Base-by-base conservation (phyloP, 441 rosid species). In the Manihot esculenta region DNA sequence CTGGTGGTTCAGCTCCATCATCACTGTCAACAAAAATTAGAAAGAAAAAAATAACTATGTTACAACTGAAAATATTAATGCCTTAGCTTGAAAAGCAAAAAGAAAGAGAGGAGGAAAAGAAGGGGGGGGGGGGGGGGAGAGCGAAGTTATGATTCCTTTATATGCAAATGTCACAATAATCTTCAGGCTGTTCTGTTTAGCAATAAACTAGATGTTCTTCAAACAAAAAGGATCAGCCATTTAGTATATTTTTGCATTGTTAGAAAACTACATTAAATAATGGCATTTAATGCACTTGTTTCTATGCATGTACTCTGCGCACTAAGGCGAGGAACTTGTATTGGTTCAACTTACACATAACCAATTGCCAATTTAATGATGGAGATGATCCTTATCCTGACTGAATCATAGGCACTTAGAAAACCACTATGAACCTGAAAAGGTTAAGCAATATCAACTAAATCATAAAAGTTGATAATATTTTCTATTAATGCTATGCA, bases 401-500 rank as follows among this genome's bases (percentile, higher is more conserved):
- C 97, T 18, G 97, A 94, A 81, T 94, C 99, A 68, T 92, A 94
- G 15, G 97, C 97, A 60, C 84, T 82, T 70, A 94, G 75, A 78
- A 94, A 94, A 61, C 99, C 99, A 80, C 93, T 88, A 71, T 94
- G 97, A 71, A 94, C 97, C 99, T 91, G 85, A 56, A 76, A 74
- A 76, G 6, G 66, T 24, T 17, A 30, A 54, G 21, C 30, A 70
- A 63, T 63, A 69, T 21, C 38, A 57, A 45, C 64, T 62, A 69
- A 17, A 44, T 47, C 12, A 21, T 73, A 58, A 78, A 24, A 18
- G 62, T 57, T 38, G 26, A 56, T n/a, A 50, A 59, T 35, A 20
- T 38, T 41, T 69, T 53, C 61, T 21, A 10, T 51, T 18, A 21
- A 5, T 1, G 7, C 11, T 27, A 38, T 41, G 45, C 20, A 27